A percentile compares a stretch with the other conserved stretches of the same genome.
Conservation (phyloP, 805 yeast species). For the Teunomyces atbi region DNA sequence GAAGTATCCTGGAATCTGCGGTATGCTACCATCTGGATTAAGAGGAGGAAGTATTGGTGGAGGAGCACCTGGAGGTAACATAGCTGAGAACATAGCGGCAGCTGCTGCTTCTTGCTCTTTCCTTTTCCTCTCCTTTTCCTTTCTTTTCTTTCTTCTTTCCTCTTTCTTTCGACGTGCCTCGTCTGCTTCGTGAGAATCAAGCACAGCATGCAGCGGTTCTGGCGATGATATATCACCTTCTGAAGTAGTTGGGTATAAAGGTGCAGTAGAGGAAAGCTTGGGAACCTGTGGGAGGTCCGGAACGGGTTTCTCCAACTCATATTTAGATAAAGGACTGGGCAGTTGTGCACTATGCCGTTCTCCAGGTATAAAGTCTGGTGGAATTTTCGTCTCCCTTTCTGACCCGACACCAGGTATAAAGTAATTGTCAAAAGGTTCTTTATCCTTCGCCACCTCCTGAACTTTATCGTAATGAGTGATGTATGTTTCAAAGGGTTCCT, state of each 20-base stretch:
- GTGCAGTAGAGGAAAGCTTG: neutral
- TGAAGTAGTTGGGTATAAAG: neutral
- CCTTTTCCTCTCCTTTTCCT: conserved; percentile 13
- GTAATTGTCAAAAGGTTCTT: conserved; percentile 30
- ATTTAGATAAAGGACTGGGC: neutral
- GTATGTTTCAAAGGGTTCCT: conserved; percentile 28
- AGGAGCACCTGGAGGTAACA: conserved; percentile 8
- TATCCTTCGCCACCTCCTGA: conserved; percentile 7
- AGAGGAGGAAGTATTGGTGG: conserved; percentile 11
- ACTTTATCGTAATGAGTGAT: conserved; percentile 19
- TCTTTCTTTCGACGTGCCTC: conserved; percentile 15
- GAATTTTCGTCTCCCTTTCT: too few species aligned
- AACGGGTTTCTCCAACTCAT: neutral
- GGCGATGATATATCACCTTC: neutral
- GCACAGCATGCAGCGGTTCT: neutral
- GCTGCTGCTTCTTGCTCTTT: conserved; percentile 9
- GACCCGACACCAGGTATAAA: conserved; percentile 4
- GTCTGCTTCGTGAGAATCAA: conserved; percentile 9
- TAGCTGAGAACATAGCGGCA: conserved; percentile 8
- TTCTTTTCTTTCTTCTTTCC: conserved; percentile 17
- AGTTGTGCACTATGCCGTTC: neutral
- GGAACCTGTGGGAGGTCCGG: neutral
- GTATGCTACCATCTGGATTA: conserved; percentile 4
- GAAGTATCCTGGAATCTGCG: conserved; percentile 11
- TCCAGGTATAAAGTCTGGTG: neutral